Conservation (phyloP, 345 rosid genomes). For the Salix koriyanagi region DNA sequence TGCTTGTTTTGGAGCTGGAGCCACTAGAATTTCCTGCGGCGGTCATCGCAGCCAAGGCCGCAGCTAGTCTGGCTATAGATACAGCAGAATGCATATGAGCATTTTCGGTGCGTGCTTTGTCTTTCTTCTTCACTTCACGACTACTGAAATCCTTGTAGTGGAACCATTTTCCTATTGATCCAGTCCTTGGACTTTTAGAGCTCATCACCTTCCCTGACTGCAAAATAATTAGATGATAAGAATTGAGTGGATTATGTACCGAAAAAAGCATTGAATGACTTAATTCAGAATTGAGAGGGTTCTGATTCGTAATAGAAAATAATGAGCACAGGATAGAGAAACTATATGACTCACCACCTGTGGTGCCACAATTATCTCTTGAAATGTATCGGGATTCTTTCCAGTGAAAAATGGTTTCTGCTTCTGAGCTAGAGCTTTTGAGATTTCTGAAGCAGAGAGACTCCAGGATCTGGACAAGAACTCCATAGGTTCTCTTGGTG, state of each 20-base stretch:
- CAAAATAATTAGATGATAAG: not conserved
- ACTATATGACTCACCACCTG: conserved; percentile 32
- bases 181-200: conserved; percentile 46
- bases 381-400: conserved; percentile 25
- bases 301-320: not conserved
- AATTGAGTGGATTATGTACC: not conserved
- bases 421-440: conserved; percentile 80
- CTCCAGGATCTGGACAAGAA: conserved; percentile 92
- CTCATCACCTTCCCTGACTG: conserved; percentile 54
- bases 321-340: not conserved
- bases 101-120: conserved; percentile 64
- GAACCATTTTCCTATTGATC: conserved; percentile 81
- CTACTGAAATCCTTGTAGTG: conserved; percentile 54
- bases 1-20: conserved; percentile 56
- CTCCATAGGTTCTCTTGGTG: conserved; percentile 92
- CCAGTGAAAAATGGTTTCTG: conserved; percentile 46
- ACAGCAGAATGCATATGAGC: conserved; percentile 72
- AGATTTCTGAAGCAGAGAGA: conserved; percentile 80
- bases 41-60: conserved; percentile 85
- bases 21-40: conserved; percentile 45
- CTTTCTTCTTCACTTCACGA: conserved; percentile 61
- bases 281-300: not conserved
- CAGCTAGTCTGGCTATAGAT: conserved; percentile 87
- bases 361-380: conserved; percentile 40
- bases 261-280: not conserved